These are phyloP conservation scores for Salvia sclarea DNA, from an alignment of 305 asterid genomes.

Conservation along the genomic window DNA sequence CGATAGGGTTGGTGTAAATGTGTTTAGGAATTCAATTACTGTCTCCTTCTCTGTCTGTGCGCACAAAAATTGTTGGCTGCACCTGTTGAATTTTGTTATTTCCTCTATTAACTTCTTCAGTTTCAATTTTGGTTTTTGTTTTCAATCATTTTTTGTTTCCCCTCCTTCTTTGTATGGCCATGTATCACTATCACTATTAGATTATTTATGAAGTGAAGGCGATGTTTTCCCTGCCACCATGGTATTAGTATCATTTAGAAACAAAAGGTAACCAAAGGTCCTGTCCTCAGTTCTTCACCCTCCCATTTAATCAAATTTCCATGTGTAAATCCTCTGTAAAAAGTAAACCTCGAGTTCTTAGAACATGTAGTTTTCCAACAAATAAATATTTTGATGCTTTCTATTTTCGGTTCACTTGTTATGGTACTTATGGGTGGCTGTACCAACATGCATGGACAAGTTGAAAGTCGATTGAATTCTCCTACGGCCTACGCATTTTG, in stretches of 20 bases:
- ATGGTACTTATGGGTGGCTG: background rate
- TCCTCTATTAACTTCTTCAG: background rate
- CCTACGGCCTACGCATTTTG: background rate
- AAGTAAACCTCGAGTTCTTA: background rate
- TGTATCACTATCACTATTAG: background rate
- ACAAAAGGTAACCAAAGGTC: background rate
- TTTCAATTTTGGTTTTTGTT: background rate
- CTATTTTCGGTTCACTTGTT: background rate
- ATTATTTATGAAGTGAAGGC: background rate
- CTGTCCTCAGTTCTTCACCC: background rate
- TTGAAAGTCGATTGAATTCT: too few species aligned
- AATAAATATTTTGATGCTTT: background rate
- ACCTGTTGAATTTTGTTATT: conserved; percentile 8
- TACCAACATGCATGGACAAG: too few species aligned
- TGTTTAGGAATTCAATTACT: background rate
- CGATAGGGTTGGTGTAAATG: background rate
- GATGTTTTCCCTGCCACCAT: background rate
- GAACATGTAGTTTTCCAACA: background rate
- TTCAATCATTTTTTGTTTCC: background rate
- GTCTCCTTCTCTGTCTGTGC: background rate
- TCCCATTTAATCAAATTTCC: background rate
- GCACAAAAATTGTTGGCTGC: background rate
- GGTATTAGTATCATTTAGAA: background rate
- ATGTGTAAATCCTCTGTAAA: background rate
- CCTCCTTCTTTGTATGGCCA: background rate